Evolutionary conservation across 2,329 filamentous ascomycete species (phyloP), one percentile per base, ranked within the genome.

Genomic region (Scedosporium boydii): DNA sequence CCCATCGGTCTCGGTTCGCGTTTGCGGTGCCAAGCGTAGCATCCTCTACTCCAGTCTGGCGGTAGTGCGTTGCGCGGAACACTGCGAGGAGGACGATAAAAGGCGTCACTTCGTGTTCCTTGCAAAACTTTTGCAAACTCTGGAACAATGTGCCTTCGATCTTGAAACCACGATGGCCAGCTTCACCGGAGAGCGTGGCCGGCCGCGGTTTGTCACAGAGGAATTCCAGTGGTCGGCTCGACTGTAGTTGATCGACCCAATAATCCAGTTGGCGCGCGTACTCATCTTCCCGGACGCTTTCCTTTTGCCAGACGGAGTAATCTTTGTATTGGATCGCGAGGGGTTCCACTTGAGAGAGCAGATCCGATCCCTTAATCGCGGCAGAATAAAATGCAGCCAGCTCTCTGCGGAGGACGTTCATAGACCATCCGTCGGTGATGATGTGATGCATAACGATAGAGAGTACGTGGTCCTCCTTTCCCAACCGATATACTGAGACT

Each of bases 391-490:
- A 65, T 3, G 34, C 12, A 1, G 41, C 63, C 6, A 71, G 64
- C 18, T 71, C 70, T 1, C 48, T 59, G 1, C 63, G 61, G 0
- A 71, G 34, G 21, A 69, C 63, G 14, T 71, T 68, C 2, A 71
- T 59, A 2, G 70, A 71, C 70, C 70, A 71, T 0, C 70, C 70
- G 46, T 71, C 70, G 0, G 69, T 68, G 4, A 71, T 64, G 21
- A 70, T 70, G 16, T 71, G 70, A 44, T 71, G 70, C 67, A 71
- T 69, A 2, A 69, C 64, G 6, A 71, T 68, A 0, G 68, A 70
- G 0, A 71, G 59, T 1, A 70, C 23, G 59, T 70, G 62, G 1
- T 70, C 63, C 0, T 65, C 34, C 0, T 66, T 58, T 1, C 58
- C 64, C 0, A 70, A 2, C 1, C 63, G 60, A 3, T 66, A 63